Evolutionary conservation across 306 rosid genomes (phyloP), one percentile per base, ranked within the genome.

Genomic region (Vigna angularis): DNA sequence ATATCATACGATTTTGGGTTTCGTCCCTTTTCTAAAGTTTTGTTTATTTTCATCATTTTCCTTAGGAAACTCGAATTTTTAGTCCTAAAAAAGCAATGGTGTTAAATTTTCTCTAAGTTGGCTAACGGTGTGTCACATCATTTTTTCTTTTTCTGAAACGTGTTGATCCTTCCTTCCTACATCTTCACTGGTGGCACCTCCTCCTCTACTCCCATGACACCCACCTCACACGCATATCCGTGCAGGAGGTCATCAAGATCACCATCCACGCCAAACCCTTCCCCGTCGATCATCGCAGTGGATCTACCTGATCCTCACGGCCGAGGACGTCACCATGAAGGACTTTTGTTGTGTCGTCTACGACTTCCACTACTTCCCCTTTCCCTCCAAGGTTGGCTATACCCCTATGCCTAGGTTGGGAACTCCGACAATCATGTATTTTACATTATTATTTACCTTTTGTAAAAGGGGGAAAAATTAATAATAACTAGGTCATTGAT

Each of bases 341-440:
- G 98, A 94, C 24, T 94, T 82, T 38, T 94, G 98, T 77, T 87
- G 98, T 5, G 98, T 97, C 0, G 98, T 94, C 1, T 94, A 94
- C 13, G 97, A 97, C 3, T 94, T 94, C 75, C 98, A 92, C 50
- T 94, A 92, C 77, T 94, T 94, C 86, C 92, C 98, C 0, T 94
- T 94, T 79, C 97, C 98, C 0, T 94, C 97, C 4, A 81, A 89
- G 81, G 98, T 94, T 0, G 97, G 97, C 0, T 77, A 89, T 85
- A 94, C 2, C 98, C 97, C 0, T 94, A 92, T 84, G 98, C 97
- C 10, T 94, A 97, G 98, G 79, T 94, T 1, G 98, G 98, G 1
- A 90, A 94, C 53, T 94, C 97, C 5, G 97, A 88, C 13, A 85
- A 88, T 20, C 22, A 20, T 20, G 22, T 20, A 20, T 20, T 20